Evolutionary conservation across 805 yeast species (phyloP).

Genomic region (Torulaspora gathmanii): DNA sequence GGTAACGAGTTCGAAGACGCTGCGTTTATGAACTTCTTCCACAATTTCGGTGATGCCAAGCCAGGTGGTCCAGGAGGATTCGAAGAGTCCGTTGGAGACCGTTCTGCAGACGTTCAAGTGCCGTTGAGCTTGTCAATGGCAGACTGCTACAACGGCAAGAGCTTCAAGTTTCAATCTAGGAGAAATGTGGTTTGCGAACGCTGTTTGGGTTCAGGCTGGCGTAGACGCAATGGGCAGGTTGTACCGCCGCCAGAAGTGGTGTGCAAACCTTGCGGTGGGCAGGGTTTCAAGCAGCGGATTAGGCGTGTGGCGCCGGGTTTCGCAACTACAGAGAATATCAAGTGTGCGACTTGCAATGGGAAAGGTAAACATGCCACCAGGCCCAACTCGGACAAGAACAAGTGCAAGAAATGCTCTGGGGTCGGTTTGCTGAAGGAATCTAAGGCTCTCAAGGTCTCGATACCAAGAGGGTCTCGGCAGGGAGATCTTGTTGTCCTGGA

Average conservation of each 20-base stretch:
- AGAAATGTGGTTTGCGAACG: conserved; percentile 66
- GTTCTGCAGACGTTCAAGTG: conserved; percentile 29
- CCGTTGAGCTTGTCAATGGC: conserved; percentile 61
- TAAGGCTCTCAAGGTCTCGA: conserved; percentile 69
- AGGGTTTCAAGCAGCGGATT: conserved; percentile 57
- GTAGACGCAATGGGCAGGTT: conserved; percentile 26
- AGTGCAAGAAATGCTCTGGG: conserved; percentile 75
- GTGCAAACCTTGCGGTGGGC: conserved; percentile 71
- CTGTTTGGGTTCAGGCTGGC: conserved; percentile 78
- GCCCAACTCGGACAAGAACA: conserved; percentile 47
- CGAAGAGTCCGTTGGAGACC: not conserved
- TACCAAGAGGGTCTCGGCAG: conserved; percentile 64
- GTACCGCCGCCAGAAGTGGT: conserved; percentile 42
- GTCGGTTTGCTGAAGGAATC: conserved; percentile 55
- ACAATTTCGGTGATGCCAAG: conserved; percentile 25
- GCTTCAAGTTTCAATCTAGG: conserved; percentile 64
- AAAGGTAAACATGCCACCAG: conserved; percentile 46
- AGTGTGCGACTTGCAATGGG: conserved; percentile 69
- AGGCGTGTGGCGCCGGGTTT: conserved; percentile 70
- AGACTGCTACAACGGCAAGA: conserved; percentile 77
- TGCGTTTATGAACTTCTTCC: conserved; percentile 72
- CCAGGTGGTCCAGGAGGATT: not conserved
- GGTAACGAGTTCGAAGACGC: conserved; percentile 57
- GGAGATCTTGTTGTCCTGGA: conserved; percentile 57
- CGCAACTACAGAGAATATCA: conserved; percentile 55